These are phyloP conservation scores for Willaertia magna DNA, from an alignment of 208 protist species.

Conservation along the genomic window DNA sequence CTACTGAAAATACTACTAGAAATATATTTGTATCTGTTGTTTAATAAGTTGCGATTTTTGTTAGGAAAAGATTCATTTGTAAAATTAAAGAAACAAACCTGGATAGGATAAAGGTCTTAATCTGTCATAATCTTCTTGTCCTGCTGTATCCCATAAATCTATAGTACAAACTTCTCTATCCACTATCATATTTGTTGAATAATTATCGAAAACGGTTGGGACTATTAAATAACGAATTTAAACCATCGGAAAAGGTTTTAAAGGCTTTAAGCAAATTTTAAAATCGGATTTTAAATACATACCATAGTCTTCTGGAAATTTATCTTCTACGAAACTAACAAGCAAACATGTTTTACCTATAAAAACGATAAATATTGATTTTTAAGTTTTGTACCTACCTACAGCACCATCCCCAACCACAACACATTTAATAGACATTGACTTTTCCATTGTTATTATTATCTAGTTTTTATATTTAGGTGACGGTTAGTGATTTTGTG, in stretches of 20 bases:
- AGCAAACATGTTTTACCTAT: constrained; percentile 17
- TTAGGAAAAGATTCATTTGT: not conserved
- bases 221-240: constrained; percentile 12
- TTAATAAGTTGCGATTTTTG: not conserved
- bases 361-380: too few species aligned
- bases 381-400: constrained; percentile 21
- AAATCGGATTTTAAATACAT: too few species aligned
- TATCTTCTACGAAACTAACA: constrained; percentile 12
- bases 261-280: too few species aligned
- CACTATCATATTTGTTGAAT: constrained; percentile 55
- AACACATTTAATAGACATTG: constrained; percentile 17
- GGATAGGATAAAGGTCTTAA: constrained; percentile 71
- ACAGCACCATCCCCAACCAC: constrained; percentile 32
- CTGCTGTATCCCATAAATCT: constrained; percentile 50
- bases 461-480: too few species aligned
- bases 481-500: too few species aligned
- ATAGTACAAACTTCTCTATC: constrained; percentile 39
- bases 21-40: not conserved
- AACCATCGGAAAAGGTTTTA: too few species aligned
- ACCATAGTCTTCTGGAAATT: constrained; percentile 36
- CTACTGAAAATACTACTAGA: not conserved
- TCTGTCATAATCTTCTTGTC: constrained; percentile 61
- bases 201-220: constrained; percentile 66
- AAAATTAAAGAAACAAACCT: constrained; percentile 56
- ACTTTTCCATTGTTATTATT: not conserved